A percentile compares a stretch with the other conserved stretches of the same genome.
Evolutionary conservation across 257 asterid species (phyloP).

Genomic region (Pogostemon cablin): DNA sequence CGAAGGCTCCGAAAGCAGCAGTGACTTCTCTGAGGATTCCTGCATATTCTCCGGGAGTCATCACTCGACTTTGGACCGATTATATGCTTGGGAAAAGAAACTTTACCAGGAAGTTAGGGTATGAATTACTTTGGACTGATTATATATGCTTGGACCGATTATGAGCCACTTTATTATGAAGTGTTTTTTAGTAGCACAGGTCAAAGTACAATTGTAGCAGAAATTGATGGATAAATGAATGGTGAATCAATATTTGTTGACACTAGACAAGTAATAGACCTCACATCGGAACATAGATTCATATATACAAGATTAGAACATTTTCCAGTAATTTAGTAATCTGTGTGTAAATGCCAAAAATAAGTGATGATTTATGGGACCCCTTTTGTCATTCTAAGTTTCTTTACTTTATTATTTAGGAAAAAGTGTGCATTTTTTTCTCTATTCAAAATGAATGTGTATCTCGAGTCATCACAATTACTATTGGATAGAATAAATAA

Average conservation of each 20-base stretch:
- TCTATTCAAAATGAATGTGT: background rate
- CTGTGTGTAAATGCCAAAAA: no score
- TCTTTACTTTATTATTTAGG: background rate
- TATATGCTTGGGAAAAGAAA: slow-evolving; percentile 95
- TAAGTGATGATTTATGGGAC: background rate
- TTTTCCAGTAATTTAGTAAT: no score
- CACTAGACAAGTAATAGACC: background rate
- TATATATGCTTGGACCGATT: slow-evolving; percentile 15
- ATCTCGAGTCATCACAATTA: background rate
- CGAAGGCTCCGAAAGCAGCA: slow-evolving; percentile 65
- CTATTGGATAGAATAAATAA: background rate
- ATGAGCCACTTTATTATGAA: slow-evolving; percentile 16
- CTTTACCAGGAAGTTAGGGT: slow-evolving; percentile 95
- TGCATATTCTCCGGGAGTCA: slow-evolving; percentile 65
- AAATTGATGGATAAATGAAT: background rate
- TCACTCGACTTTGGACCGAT: slow-evolving; percentile 85
- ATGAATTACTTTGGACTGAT: slow-evolving; percentile 33
- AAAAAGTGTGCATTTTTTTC: background rate
- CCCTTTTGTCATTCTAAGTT: background rate
- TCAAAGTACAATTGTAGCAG: background rate
- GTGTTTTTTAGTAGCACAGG: background rate
- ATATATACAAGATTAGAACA: no score
- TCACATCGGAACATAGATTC: no score
- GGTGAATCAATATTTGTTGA: background rate
- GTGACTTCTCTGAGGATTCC: slow-evolving; percentile 70